Evolutionary conservation across 163 green algal genomes (phyloP).

Genomic region (Scenedesmus sp.): DNA sequence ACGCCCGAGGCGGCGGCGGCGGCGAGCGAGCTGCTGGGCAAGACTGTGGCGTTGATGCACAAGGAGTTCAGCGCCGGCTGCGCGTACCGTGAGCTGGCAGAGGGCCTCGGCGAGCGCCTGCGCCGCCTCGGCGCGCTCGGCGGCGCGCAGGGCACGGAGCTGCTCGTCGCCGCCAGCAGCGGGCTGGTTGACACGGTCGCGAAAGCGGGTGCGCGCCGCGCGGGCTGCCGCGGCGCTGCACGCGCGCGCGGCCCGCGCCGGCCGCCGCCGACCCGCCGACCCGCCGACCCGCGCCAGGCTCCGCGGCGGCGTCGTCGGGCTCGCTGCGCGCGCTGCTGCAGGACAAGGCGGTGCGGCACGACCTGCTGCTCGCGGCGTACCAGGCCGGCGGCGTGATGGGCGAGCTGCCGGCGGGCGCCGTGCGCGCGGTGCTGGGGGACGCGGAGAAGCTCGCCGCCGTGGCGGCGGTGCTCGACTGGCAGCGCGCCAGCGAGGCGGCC

Average conservation of each 20-base stretch:
- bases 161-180: conserved; percentile 20
- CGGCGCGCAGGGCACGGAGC: not conserved
- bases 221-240: no score
- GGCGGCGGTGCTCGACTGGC: conserved; percentile 29
- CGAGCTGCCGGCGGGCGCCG: conserved; percentile 4
- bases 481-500: conserved; percentile 3
- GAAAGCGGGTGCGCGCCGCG: conserved; percentile 15
- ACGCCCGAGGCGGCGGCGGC: not conserved
- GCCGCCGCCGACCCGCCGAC: not conserved
- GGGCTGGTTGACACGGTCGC: conserved; percentile 23
- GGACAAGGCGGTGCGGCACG: conserved; percentile 31
- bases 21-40: conserved; percentile 13
- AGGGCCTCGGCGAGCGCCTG: conserved; percentile 12
- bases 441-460: conserved; percentile 40
- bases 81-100: conserved; percentile 28
- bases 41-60: conserved; percentile 20
- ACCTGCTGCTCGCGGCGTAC: conserved; percentile 38
- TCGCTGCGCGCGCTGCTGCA: conserved; percentile 6
- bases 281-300: no score
- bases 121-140: conserved; percentile 9
- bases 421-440: conserved; percentile 15
- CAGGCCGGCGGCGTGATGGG: conserved; percentile 28
- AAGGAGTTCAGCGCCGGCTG: conserved; percentile 30
- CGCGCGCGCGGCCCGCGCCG: not conserved
- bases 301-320: not conserved